These are phyloP conservation scores for Nakaseomyces sp. DNA, from an alignment of 1,139 yeast genomes.

Conservation along the genomic window DNA sequence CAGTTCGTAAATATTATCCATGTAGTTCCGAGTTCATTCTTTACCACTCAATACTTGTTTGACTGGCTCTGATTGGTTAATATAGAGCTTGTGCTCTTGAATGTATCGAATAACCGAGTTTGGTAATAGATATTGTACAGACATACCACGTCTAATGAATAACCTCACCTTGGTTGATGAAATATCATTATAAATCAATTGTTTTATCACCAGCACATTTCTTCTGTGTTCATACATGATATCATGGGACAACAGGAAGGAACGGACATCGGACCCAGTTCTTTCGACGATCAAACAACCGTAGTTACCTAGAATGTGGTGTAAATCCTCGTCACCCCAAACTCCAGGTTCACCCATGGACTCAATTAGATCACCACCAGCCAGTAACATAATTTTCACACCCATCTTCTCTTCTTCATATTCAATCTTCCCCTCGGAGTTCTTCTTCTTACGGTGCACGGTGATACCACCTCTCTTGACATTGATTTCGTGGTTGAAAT, in stretches of 20 bases:
- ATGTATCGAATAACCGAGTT: slow-evolving; percentile 91
- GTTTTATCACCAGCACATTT: slow-evolving; percentile 89
- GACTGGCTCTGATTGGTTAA: slow-evolving; percentile 84
- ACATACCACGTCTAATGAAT: slow-evolving; percentile 89
- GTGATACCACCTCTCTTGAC: slow-evolving; percentile 78
- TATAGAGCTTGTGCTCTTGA: slow-evolving; percentile 80
- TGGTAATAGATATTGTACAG: slow-evolving; percentile 89
- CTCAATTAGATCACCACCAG: slow-evolving; percentile 96
- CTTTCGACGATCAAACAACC: slow-evolving; percentile 96
- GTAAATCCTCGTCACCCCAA: slow-evolving; percentile 94
- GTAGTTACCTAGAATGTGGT: slow-evolving; percentile 88
- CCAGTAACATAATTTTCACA: slow-evolving; percentile 88
- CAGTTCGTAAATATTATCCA: too few species aligned
- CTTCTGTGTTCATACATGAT: slow-evolving; percentile 94
- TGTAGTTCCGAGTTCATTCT: too few species aligned
- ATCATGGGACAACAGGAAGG: slow-evolving; percentile 84
- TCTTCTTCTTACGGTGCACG: slow-evolving; percentile 1
- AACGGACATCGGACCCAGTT: slow-evolving; percentile 91
- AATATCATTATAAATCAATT: slow-evolving; percentile 90
- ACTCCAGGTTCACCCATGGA: slow-evolving; percentile 99
- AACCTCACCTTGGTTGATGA: slow-evolving; percentile 89
- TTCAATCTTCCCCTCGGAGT: not conserved
- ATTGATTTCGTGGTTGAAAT: slow-evolving; percentile 90
- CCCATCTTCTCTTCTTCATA: slow-evolving; percentile 50
- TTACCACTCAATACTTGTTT: slow-evolving; percentile 67